Percentiles rank a stretch among this genome's conserved stretches.
phyloP scores from a whole-genome alignment of 345 rosid genomes.

The Microthlaspi erraticum region DNA sequence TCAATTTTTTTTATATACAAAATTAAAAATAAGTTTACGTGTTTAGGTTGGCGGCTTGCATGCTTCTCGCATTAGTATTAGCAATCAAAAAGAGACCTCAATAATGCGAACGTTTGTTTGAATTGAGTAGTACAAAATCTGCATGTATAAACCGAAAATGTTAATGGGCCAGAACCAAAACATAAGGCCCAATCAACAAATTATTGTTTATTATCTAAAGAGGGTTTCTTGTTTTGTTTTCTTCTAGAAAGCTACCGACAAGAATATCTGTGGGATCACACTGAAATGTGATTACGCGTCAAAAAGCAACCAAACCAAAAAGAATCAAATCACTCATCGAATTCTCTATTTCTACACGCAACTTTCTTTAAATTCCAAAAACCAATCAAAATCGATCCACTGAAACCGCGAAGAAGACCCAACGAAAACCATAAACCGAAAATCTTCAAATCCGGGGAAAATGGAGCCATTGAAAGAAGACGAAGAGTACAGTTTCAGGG shows the following conservation, averaged over 20 bases:
- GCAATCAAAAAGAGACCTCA: not conserved
- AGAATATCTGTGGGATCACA: conserved; percentile 3
- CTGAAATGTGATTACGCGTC: conserved; percentile 17
- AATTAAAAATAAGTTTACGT: conserved; percentile 23
- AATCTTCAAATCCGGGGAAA: not conserved
- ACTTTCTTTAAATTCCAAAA: conserved; percentile 23
- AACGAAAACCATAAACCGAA: not conserved
- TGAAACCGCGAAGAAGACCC: conserved; percentile 18
- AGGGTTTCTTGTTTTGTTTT: too few species aligned
- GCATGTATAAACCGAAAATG: not conserved
- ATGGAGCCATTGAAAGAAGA: conserved; percentile 67
- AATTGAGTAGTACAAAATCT: too few species aligned
- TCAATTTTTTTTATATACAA: not conserved
- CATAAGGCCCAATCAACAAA: not conserved
- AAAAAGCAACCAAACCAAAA: conserved; percentile 32
- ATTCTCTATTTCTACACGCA: conserved; percentile 11
- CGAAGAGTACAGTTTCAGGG: conserved; percentile 71
- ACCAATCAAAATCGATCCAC: conserved; percentile 18
- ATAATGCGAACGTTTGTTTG: not conserved
- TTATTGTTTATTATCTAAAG: too few species aligned
- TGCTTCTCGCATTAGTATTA: conserved; percentile 37
- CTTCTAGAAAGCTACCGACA: conserved; percentile 40
- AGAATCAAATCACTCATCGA: not conserved
- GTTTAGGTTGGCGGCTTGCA: conserved; percentile 40
- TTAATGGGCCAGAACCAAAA: not conserved